phyloP scores from a whole-genome alignment of 352 stramenopile genomes.

The Blastocystis sp. region DNA sequence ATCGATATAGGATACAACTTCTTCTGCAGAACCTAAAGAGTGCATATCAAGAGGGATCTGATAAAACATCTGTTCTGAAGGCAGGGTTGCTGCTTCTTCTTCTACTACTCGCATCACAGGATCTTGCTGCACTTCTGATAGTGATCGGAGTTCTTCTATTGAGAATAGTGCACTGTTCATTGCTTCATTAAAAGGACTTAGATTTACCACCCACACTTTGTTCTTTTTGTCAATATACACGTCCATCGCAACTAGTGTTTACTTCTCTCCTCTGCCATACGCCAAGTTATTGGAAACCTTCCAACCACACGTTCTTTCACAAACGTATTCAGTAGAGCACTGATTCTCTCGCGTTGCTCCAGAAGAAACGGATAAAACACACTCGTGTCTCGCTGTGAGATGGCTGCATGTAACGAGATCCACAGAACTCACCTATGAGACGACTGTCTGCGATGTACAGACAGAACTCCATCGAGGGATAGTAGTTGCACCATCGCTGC shows the following conservation, averaged over 20 bases:
- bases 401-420: background rate
- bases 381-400: slow-evolving; percentile 37
- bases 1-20: background rate
- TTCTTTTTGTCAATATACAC: slow-evolving; percentile 53
- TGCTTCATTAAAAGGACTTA: background rate
- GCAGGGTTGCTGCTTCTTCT: background rate
- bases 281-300: background rate
- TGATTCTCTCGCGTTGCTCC: background rate
- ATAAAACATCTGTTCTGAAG: slow-evolving; percentile 24
- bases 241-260: slow-evolving; percentile 33
- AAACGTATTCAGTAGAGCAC: background rate
- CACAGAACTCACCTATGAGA: background rate
- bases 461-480: slow-evolving; percentile 51
- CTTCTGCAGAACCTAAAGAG: background rate
- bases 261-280: background rate
- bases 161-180: slow-evolving; percentile 30
- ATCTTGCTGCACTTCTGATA: background rate
- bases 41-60: slow-evolving; percentile 28
- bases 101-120: slow-evolving; percentile 2
- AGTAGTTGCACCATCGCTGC: slow-evolving; percentile 49
- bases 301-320: background rate
- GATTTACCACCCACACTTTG: slow-evolving; percentile 29
- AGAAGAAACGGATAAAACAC: slow-evolving; percentile 23
- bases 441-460: background rate
- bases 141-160: background rate